Base-by-base conservation (phyloP, 2,329 filamentous ascomycete species). In the Calonectria fujianensis region DNA sequence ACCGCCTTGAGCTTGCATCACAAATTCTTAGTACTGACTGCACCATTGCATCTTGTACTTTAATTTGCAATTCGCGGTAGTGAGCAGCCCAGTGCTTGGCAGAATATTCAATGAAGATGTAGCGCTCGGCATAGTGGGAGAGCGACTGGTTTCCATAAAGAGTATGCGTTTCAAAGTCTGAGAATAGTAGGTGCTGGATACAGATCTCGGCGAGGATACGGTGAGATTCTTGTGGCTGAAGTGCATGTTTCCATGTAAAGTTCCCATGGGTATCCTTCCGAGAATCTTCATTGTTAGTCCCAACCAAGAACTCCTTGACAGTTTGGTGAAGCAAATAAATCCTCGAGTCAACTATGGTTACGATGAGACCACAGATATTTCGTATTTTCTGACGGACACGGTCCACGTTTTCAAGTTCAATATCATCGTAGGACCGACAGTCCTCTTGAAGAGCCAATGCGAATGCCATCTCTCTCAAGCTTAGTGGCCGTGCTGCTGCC, bases 311-410 rank as follows among this genome's bases (percentile, higher is more conserved):
- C 13, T 66, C 69, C 16, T 52, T 57, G 0, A 39, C 61, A 1
- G 61, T 72, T 6, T 72, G 69, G 14, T 72, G 69, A 29, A 70
- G 27, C 6, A 70, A 13, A 2, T 70, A 70, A 1, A 70, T 27
- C 31, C 57, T 70, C 11, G 31, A 35, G 8, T 66, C 50, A 0
- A 18, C 11, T 4, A 72, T 45, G 4, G 10, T 27, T 2, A 72
- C 39, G 5, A 71, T 57, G 1, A 72, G 70, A n/a, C 84, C 81
- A 69, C 83, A 85, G 0, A 75, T 69, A 2, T 81, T 72, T 24
- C 82, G 67, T 14, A 82, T 73, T 4, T 72, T 52, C 13, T 63
- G 6, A 5, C 29, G 27, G 27, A 80, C 74, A 0, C 72, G 74
- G 10, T 77, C 69, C 13, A 69, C 70, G 18, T 37, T 70, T 78